A percentile compares a stretch with the other conserved stretches of the same genome.
Evolutionary conservation across 495 filamentous ascomycete genomes (phyloP).

Genomic region (Massariosphaeria phaeospora): DNA sequence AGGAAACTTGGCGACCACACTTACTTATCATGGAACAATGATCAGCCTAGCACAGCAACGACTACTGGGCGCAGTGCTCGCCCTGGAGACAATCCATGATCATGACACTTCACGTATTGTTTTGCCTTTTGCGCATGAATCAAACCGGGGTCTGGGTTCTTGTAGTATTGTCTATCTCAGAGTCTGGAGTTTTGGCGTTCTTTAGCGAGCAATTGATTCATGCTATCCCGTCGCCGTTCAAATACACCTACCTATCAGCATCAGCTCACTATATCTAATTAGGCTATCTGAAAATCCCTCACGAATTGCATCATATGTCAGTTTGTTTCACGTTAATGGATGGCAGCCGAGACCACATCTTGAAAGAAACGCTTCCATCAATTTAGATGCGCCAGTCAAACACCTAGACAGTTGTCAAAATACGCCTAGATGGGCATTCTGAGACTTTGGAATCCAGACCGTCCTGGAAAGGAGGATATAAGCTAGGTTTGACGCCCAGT

Average conservation of each 20-base stretch:
- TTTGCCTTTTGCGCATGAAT: slow-evolving; percentile 22
- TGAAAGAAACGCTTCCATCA: not conserved
- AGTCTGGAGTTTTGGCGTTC: slow-evolving; percentile 23
- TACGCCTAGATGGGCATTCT: slow-evolving; percentile 11
- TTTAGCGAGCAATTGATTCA: slow-evolving; percentile 19
- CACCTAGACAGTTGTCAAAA: slow-evolving; percentile 13
- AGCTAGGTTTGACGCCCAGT: not conserved
- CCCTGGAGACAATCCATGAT: slow-evolving; percentile 37
- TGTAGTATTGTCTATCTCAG: slow-evolving; percentile 17
- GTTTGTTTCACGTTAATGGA: not conserved
- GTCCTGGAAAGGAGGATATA: slow-evolving; percentile 14
- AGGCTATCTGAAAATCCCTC: not conserved
- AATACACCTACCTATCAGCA: too few relatives aligned
- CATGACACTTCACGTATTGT: slow-evolving; percentile 10
- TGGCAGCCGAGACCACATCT: slow-evolving; percentile 4
- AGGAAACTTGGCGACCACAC: slow-evolving; percentile 98
- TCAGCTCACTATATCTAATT: slow-evolving; percentile 1
- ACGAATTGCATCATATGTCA: slow-evolving; percentile 9
- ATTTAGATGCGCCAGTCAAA: not conserved
- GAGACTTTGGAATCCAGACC: slow-evolving; percentile 24
- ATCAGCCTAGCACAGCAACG: slow-evolving; percentile 59
- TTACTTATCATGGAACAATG: slow-evolving; percentile 95
- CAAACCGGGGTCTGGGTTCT: slow-evolving; percentile 12
- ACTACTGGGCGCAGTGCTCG: slow-evolving; percentile 47
- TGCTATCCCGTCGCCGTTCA: not conserved